A percentile compares a stretch with the other conserved stretches of the same genome.
Conservation (phyloP, 2,329 filamentous ascomycete genomes). For the Cladosporium sp. region DNA sequence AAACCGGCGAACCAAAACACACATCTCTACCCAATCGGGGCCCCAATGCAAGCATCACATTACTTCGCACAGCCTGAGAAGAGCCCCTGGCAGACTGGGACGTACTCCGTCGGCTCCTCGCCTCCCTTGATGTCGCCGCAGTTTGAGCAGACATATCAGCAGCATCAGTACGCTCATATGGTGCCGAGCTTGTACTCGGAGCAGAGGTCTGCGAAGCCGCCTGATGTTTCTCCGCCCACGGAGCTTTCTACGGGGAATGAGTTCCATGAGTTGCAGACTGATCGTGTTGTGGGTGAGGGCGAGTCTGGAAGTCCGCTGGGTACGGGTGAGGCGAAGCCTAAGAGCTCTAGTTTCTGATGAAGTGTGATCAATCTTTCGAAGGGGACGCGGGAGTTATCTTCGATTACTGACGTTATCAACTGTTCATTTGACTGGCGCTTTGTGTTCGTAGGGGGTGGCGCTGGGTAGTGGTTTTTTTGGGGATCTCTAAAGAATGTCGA, state of each 20-base stretch:
- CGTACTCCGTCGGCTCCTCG: background rate
- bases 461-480: too few relatives aligned
- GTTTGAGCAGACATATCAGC: too few relatives aligned
- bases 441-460: too few relatives aligned
- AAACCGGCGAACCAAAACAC: slow-evolving; percentile 4
- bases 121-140: slow-evolving; percentile 13
- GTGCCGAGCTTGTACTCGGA: slow-evolving; percentile 7
- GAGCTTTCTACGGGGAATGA: slow-evolving; percentile 11
- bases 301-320: background rate
- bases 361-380: too few relatives aligned
- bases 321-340: background rate
- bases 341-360: background rate
- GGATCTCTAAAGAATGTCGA: too few relatives aligned
- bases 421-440: too few relatives aligned
- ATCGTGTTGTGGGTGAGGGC: background rate
- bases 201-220: background rate
- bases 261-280: slow-evolving; percentile 13
- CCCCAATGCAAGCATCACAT: slow-evolving; percentile 13
- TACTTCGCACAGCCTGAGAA: slow-evolving; percentile 11
- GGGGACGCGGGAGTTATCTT: too few relatives aligned
- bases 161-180: slow-evolving; percentile 7
- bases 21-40: slow-evolving; percentile 9
- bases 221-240: background rate
- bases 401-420: too few relatives aligned
- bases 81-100: background rate